Evolutionary conservation across 2,329 filamentous ascomycete genomes (phyloP).

Genomic region (Colletotrichum sojae): DNA sequence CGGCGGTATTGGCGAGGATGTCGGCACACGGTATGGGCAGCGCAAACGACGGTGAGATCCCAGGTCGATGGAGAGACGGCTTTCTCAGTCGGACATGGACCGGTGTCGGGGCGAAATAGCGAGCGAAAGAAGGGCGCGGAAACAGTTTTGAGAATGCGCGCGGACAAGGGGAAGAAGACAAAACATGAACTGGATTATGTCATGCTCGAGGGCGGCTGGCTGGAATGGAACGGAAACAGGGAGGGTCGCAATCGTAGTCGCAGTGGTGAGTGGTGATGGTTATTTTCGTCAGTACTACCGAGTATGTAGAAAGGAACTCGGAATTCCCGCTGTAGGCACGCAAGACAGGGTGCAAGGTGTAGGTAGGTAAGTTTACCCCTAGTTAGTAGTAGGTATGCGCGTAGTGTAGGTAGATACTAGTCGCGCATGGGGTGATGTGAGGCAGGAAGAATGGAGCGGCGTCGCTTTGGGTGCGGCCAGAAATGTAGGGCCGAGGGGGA

Average conservation of each 20-base stretch:
- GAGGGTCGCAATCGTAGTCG: background rate
- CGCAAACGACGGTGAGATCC: constrained; percentile 1
- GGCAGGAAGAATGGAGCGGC: too few species aligned
- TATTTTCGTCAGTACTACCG: constrained; percentile 4
- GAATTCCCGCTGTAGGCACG: too few species aligned
- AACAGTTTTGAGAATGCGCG: constrained; percentile 8
- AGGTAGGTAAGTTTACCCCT: too few species aligned
- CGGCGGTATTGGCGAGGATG: background rate
- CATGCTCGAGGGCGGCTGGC: constrained; percentile 19
- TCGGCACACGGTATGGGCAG: too few species aligned
- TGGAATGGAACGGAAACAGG: constrained; percentile 17
- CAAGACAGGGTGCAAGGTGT: too few species aligned
- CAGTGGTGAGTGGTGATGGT: background rate
- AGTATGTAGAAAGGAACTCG: background rate
- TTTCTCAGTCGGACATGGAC: constrained; percentile 6
- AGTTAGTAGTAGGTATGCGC: too few species aligned
- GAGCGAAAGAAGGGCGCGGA: constrained; percentile 3
- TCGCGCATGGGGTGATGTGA: too few species aligned
- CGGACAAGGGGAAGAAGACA: constrained; percentile 17
- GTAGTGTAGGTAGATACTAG: too few species aligned
- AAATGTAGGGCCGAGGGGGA: too few species aligned
- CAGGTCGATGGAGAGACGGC: constrained; percentile 7
- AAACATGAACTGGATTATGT: constrained; percentile 17
- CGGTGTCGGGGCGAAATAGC: constrained; percentile 9
- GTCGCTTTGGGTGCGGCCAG: too few species aligned